Evolutionary conservation across 306 rosid species (phyloP), one percentile per base, ranked within the genome.

Genomic region (Potentilla sterilis): DNA sequence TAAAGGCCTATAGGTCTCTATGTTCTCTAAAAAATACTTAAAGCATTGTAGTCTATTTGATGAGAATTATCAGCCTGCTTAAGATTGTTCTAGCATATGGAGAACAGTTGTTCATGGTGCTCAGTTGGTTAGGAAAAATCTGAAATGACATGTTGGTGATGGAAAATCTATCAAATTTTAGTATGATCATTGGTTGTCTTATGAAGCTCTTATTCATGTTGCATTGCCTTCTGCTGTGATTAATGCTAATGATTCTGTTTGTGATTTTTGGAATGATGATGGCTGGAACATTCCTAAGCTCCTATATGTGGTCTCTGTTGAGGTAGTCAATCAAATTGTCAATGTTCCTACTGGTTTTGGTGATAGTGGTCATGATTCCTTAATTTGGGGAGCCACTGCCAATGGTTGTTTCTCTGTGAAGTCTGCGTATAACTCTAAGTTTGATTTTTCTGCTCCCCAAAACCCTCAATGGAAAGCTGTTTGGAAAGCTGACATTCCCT

Each of bases 11-110:
- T 46, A 1, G 49, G 49, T 16, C 12, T 0, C 2, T 12, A 12
- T 11, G 16, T 46, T 11, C 5, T 4, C 7, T 48, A n/a, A 0
- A 4, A 48, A 48, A 48, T 48, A 48, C 15, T 0, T 14, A 0
- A 47, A 13, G 2, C 2, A 48, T 0, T 0, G n/a, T 2, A 4
- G 2, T 5, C 1, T 48, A 12, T 0, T 0, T 15, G n/a, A 48
- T 15, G 0, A 4, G 0, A 48, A 6, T 4, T 15, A 4, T 1
- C 1, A 0, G 1, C n/a, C 8, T 5, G 7, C 54, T 1, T 1
- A 7, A 14, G 54, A 15, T 1, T 48, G 7, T 5, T 48, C n/a
- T 1, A 4, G 2, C 3, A 48, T n/a, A 4, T 48, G 54, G 54
- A 48, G 54, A 5, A 1, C n/a, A 0, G 13, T 48, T 3, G 0